phyloP scores from a whole-genome alignment of 768 basidiomycete genomes.

The Leccinum obscurum region DNA sequence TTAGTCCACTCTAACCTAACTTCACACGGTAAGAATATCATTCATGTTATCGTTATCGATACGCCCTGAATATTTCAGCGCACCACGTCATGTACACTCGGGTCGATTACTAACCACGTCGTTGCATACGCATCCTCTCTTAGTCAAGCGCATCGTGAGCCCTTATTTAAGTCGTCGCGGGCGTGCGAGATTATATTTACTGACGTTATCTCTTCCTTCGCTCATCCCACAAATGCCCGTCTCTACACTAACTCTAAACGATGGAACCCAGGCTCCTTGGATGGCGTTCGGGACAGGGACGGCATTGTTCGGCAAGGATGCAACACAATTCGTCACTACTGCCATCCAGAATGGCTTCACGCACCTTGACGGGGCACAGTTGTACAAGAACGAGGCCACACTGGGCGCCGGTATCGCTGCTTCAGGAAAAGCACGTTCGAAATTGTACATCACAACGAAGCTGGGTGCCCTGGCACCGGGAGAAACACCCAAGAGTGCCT shows the following conservation, averaged over 20 bases:
- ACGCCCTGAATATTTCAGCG: no score
- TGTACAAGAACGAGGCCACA: conserved; percentile 55
- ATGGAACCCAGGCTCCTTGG: conserved; percentile 54
- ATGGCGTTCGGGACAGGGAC: conserved; percentile 66
- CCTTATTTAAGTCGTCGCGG: conserved; percentile 10
- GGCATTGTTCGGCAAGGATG: conserved; percentile 49
- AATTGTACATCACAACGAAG: conserved; percentile 66
- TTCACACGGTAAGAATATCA: background rate
- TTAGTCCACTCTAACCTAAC: no score
- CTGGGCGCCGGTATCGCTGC: conserved; percentile 51
- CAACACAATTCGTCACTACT: conserved; percentile 34
- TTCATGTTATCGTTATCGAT: background rate
- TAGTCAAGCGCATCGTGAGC: conserved; percentile 11
- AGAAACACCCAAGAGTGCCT: conserved; percentile 46
- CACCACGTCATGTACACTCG: background rate
- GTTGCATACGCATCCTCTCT: background rate
- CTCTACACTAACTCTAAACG: conserved; percentile 48
- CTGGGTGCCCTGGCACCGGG: conserved; percentile 37
- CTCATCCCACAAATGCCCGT: conserved; percentile 24
- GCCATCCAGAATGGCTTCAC: conserved; percentile 59
- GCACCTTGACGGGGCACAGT: conserved; percentile 66
- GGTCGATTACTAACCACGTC: background rate
- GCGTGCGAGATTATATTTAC: background rate
- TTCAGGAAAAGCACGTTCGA: conserved; percentile 51
- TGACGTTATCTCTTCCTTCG: conserved; percentile 8